These are phyloP conservation scores for Stephania japonica DNA, from an alignment of 164 flowering plant genomes.

Conservation along the genomic window DNA sequence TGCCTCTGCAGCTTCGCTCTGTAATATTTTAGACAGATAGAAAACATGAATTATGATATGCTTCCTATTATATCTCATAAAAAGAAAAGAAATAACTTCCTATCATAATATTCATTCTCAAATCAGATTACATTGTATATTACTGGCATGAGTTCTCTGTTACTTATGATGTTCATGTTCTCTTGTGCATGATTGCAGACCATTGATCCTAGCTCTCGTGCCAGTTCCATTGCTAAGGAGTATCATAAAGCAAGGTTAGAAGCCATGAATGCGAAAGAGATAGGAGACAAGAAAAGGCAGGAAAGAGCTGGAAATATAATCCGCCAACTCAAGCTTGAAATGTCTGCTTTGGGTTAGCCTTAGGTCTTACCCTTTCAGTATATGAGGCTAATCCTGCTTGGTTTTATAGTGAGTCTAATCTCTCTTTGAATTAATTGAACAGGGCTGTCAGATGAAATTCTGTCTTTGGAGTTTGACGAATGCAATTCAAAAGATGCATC, in stretches of 20 bases:
- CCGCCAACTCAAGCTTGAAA: constrained; percentile 81
- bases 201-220: constrained; percentile 37
- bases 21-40: not conserved
- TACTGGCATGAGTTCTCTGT: not conserved
- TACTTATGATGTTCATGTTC: not conserved
- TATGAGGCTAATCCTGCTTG: constrained; percentile 1
- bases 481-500: constrained; percentile 17
- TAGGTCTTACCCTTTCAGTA: constrained; percentile 3
- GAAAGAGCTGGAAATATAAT: constrained; percentile 64
- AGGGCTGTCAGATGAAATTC: constrained; percentile 65
- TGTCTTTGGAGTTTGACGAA: constrained; percentile 34
- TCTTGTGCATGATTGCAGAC: constrained; percentile 29
- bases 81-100: no score
- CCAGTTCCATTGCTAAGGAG: constrained; percentile 61
- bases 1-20: not conserved
- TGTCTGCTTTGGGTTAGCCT: constrained; percentile 59
- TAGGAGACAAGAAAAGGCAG: constrained; percentile 63
- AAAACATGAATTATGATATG: not conserved
- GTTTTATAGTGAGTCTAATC: constrained; percentile 8
- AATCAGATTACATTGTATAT: not conserved
- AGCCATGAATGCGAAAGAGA: constrained; percentile 69
- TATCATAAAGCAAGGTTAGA: constrained; percentile 61
- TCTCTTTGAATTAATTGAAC: constrained; percentile 16
- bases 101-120: not conserved
- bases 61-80: no score